These are phyloP conservation scores for Skeletonema grethae DNA, from an alignment of 108 stramenopile species.

Conservation along the genomic window DNA sequence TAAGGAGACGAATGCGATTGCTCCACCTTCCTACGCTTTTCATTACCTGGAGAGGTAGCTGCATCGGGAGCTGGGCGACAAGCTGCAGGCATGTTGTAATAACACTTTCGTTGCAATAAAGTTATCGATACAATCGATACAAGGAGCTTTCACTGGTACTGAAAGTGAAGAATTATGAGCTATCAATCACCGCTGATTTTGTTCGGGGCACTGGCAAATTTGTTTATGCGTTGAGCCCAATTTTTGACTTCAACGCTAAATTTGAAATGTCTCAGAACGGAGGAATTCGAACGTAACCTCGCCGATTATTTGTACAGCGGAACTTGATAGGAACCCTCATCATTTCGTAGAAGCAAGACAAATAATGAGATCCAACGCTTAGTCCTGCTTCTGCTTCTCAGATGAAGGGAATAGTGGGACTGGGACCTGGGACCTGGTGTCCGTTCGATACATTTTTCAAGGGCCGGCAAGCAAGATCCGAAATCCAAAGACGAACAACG, in stretches of 20 bases:
- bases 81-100: neutral
- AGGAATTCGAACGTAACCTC: neutral
- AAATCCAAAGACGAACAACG: no score
- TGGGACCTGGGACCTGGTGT: no score
- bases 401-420: no score
- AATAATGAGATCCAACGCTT: no score
- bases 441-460: no score
- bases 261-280: neutral
- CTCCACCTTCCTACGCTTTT: conserved; percentile 8
- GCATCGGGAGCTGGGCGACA: neutral
- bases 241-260: conserved; percentile 1
- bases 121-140: no score
- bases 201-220: neutral
- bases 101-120: neutral
- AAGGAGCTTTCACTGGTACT: no score
- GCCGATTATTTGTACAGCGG: neutral
- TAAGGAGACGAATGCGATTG: neutral
- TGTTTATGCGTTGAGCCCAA: conserved; percentile 5
- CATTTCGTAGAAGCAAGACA: no score
- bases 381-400: no score
- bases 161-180: neutral
- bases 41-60: neutral
- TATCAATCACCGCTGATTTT: neutral
- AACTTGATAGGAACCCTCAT: neutral
- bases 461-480: no score